phyloP scores from a whole-genome alignment of 495 filamentous ascomycete genomes.

The Xylaria longipes region DNA sequence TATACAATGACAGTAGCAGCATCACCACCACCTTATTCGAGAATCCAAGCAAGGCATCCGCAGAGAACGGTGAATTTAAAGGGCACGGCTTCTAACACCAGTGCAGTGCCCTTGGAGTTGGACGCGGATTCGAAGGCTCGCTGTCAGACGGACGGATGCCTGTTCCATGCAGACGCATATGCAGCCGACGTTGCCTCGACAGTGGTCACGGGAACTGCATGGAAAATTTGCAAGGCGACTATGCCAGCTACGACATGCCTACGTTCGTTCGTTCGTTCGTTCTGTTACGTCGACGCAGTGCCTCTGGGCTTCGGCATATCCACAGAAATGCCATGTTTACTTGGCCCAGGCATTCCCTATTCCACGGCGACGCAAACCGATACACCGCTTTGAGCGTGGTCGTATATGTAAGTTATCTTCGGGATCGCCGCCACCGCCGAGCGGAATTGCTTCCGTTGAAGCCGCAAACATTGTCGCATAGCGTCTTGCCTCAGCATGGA shows the following conservation, averaged over 20 bases:
- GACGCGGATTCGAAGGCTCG: not conserved
- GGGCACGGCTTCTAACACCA: not conserved
- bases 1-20: no score
- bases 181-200: not conserved
- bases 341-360: not conserved
- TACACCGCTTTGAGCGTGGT: not conserved
- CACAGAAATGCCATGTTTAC: not conserved
- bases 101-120: no score
- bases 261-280: not conserved
- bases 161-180: not conserved
- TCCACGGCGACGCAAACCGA: not conserved
- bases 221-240: not conserved
- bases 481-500: not conserved
- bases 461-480: not conserved
- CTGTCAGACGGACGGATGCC: not conserved
- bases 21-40: not conserved
- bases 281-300: not conserved
- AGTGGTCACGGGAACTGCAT: slow-evolving; percentile 4
- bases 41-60: not conserved
- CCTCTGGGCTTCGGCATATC: not conserved
- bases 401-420: slow-evolving; percentile 1
- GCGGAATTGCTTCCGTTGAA: slow-evolving; percentile 2
- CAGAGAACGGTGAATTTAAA: not conserved
- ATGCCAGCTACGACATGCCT: not conserved
- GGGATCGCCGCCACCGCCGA: not conserved